These are phyloP conservation scores for Guyanaporus albipodus DNA, from an alignment of 768 basidiomycete genomes.

Conservation along the genomic window DNA sequence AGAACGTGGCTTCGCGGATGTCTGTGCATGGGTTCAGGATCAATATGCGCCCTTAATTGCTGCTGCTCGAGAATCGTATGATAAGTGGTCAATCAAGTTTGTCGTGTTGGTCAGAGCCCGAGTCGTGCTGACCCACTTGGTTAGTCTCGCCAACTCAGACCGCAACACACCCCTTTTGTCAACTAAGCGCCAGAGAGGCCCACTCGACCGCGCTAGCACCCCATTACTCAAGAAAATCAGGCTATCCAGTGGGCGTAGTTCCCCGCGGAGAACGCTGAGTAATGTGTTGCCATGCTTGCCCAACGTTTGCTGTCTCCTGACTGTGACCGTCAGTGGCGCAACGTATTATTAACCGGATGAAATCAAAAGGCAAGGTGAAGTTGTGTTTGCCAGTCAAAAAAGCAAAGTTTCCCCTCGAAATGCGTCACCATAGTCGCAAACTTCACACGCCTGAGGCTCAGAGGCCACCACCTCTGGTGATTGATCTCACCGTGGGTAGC, in stretches of 20 bases:
- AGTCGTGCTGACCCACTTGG: conserved; percentile 9
- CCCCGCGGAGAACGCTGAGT: conserved; percentile 22
- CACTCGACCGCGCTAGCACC: conserved; percentile 5
- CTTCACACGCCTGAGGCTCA: conserved; percentile 1
- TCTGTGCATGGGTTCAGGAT: conserved; percentile 37
- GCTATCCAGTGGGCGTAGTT: conserved; percentile 14
- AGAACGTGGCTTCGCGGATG: conserved; percentile 36
- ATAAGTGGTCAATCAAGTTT: conserved; percentile 19
- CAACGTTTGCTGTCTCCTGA: conserved; percentile 4
- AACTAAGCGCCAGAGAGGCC: conserved; percentile 10
- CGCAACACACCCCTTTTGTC: neutral
- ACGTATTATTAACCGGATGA: conserved; percentile 24
- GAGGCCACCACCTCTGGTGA: conserved; percentile 3
- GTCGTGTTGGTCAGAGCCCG: neutral
- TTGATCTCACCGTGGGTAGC: conserved; percentile 22
- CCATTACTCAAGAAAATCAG: conserved; percentile 20
- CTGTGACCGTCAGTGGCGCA: conserved; percentile 20
- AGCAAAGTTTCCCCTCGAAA: conserved; percentile 12
- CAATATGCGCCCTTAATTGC: conserved; percentile 38
- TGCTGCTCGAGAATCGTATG: conserved; percentile 28
- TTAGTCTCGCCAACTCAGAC: conserved; percentile 11
- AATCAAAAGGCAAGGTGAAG: conserved; percentile 27
- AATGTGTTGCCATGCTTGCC: neutral
- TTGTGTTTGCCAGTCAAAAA: conserved; percentile 15
- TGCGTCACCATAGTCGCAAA: conserved; percentile 14